Evolutionary conservation across 2,329 filamentous ascomycete genomes (phyloP), one percentile per base, ranked within the genome.

Genomic region (Penicillium polonicum): DNA sequence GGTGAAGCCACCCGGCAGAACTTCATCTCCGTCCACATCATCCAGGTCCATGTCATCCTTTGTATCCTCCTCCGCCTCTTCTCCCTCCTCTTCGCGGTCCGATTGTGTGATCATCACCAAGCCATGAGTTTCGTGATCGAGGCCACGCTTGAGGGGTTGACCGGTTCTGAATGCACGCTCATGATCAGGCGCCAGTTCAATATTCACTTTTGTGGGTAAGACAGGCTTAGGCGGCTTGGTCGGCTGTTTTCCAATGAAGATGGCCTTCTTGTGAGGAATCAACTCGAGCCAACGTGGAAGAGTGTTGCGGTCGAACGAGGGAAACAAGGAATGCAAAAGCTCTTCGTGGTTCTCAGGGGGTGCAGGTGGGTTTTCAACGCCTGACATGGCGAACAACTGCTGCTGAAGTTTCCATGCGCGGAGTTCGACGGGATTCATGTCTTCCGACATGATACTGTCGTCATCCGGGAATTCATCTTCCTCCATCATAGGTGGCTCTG

Each of bases 121-220:
- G 27, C 83, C 83, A 58, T 85, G 81, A 46, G 85, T 83, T 44
- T 86, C 83, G 12, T 81, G 72, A 54, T 80, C 78, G 8, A 78
- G 74, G 12, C 75, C 73, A 29, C 78, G 75, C 64, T 84, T 82
- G 39, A 79, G 78, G 1, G 83, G 80, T 27, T 85, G 82, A 0
- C 87, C 87, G n/a, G 93, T 85, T 55, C 87, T 86, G 72, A 97
- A 99, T 27, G 84, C 81, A 66, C 92, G 91, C 73, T 96, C 91
- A 64, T 96, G 90, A 67, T 97, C 94, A 46, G 85, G 83, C 3
- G 90, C 89, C 35, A 97, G 79, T 60, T 99, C 94, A 15, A 99
- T 81, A 60, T 86, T 92, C 56, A 96, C 82, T 74, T 99, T 99
- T 21, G 89, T 92, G 0, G 92, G 91, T 5, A 92, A 83, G 4